Evolutionary conservation across 2,329 filamentous ascomycete species (phyloP).

Genomic region (Aspergillus quadricinctus): DNA sequence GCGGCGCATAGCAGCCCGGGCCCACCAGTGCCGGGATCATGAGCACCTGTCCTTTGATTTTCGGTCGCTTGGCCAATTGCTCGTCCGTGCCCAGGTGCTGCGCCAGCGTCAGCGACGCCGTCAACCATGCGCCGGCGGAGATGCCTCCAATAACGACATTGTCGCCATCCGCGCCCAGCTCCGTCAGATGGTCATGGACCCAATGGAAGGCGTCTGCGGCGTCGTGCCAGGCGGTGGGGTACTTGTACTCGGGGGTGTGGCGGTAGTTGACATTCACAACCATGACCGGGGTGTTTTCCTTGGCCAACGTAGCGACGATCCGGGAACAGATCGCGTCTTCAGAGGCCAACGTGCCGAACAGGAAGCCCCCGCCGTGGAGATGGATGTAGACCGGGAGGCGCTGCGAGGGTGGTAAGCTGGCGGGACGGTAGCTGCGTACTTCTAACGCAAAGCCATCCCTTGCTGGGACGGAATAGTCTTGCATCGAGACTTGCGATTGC

Average conservation of each 20-base stretch:
- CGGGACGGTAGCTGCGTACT: conserved; percentile 46
- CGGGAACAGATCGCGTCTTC: conserved; percentile 52
- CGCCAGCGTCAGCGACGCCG: conserved; percentile 39
- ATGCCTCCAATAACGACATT: conserved; percentile 47
- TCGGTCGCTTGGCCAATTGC: conserved; percentile 16
- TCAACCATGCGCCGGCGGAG: conserved; percentile 46
- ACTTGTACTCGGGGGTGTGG: conserved; percentile 52
- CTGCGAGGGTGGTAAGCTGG: conserved; percentile 20
- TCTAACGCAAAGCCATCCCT: conserved; percentile 45
- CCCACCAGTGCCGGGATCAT: conserved; percentile 48
- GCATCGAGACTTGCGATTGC: conserved; percentile 28
- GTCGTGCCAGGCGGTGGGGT: conserved; percentile 52
- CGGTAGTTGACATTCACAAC: conserved; percentile 57
- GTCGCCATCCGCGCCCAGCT: conserved; percentile 36
- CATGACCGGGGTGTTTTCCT: conserved; percentile 25
- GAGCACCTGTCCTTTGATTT: conserved; percentile 49
- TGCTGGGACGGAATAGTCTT: conserved; percentile 38
- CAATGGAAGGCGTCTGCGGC: conserved; percentile 53
- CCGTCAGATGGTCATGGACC: conserved; percentile 44
- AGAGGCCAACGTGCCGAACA: conserved; percentile 51
- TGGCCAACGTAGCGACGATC: conserved; percentile 37
- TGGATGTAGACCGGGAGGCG: conserved; percentile 50
- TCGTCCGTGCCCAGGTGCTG: conserved; percentile 31
- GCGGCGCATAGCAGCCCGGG: conserved; percentile 29
- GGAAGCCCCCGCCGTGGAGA: conserved; percentile 54